Conservation (phyloP, 495 filamentous ascomycete genomes). For the Evernia prunastri region DNA sequence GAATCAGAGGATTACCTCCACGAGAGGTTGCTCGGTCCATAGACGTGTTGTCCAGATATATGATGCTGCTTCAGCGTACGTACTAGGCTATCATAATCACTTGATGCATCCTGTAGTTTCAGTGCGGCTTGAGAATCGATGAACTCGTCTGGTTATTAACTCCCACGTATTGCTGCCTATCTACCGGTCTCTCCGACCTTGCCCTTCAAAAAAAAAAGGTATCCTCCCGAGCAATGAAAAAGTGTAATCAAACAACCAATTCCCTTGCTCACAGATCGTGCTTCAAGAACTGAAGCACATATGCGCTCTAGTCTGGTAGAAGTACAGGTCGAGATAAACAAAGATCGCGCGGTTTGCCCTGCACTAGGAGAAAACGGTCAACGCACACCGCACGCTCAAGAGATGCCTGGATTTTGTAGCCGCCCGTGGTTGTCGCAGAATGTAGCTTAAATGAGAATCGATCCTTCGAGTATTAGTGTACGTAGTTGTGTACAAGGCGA, state of each 20-base stretch:
- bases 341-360: slow-evolving; percentile 5
- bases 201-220: slow-evolving; percentile 2
- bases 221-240: slow-evolving; percentile 6
- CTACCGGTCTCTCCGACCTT: slow-evolving; percentile 1
- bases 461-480: slow-evolving; percentile 5
- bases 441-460: slow-evolving; percentile 7
- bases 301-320: slow-evolving; percentile 6
- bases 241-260: neutral
- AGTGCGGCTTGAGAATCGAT: neutral
- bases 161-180: neutral
- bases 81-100: neutral
- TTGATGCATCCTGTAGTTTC: neutral
- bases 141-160: slow-evolving; percentile 4
- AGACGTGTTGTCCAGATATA: neutral
- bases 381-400: slow-evolving; percentile 11
- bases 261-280: neutral
- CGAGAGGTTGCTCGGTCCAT: neutral
- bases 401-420: slow-evolving; percentile 19
- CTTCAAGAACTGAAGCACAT: neutral
- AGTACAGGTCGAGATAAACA: slow-evolving; percentile 10
- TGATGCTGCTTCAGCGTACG: neutral
- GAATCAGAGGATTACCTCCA: neutral
- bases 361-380: neutral
- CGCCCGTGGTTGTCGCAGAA: slow-evolving; percentile 9
- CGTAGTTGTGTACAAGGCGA: neutral